Base-by-base conservation (phyloP, 2,329 filamentous ascomycete genomes). In the Pseudofabraea citricarpa region DNA sequence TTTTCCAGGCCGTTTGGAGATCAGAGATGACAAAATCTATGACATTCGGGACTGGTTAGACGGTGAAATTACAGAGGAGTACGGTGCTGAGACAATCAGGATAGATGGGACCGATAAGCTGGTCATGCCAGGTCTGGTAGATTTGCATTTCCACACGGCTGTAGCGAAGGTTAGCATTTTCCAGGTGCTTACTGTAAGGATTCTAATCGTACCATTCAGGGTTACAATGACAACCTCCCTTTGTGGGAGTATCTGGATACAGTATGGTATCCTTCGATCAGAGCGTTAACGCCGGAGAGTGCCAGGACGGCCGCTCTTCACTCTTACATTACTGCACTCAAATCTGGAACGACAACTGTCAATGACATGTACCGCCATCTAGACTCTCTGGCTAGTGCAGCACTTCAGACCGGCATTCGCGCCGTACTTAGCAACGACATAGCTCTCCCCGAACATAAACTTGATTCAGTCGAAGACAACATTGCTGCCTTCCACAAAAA, bases 281-380 rank as follows among this genome's bases (percentile, higher is more conserved):
- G 52, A n/a, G 47, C 52, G 2, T 41, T 55, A 10, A 53, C 45
- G 0, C 50, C 52, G 4, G 32, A 42, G 18, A 40, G 23, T 0
- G 40, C 45, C 33, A 44, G 36, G 8, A 45, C 46, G 2, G 50
- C 48, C 13, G 47, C 50, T 18, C 45, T 55, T 1, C 46, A 55
- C 41, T 55, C 47, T 2, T 55, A 53, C 43, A 50, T 44, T 31
- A 51, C 49, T 9, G 52, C 52, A 2, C 29, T 55, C 2, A 55
- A 55, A 31, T 48, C 47, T 16, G 52, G 54, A 6, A 56, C 54
- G 3, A 55, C 52, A 2, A 44, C 49, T 2, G 49, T 55, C 41
- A 56, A 55, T 21, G 51, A 63, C 35, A 56, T 61, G 40, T 57
- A 61, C 37, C 41, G 53, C 7, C 47, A 48, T 18, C 38, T 52